Conservation (phyloP, 2,329 filamentous ascomycete species). For the Thermoascus crustaceus region DNA sequence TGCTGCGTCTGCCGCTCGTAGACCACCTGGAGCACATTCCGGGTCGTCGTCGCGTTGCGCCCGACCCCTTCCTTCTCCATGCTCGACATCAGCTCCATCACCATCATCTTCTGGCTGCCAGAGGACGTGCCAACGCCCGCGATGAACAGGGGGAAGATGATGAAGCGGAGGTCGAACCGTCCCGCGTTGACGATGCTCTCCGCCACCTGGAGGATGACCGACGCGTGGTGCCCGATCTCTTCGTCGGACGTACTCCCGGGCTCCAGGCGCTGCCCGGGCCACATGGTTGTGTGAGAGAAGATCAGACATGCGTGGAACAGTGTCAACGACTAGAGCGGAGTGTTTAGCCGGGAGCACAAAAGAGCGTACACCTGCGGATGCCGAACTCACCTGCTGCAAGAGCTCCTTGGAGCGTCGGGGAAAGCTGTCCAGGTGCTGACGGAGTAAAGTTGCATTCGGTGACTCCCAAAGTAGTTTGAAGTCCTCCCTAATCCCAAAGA, state of each 20-base stretch:
- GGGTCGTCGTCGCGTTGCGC: slow-evolving; percentile 38
- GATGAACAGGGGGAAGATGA: slow-evolving; percentile 49
- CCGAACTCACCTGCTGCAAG: slow-evolving; percentile 41
- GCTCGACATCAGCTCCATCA: slow-evolving; percentile 41
- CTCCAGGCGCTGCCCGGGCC: slow-evolving; percentile 39
- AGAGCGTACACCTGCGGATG: no score
- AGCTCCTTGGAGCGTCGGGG: slow-evolving; percentile 27
- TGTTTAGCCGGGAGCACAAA: no score
- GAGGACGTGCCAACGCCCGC: slow-evolving; percentile 40
- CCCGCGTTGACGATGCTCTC: slow-evolving; percentile 31
- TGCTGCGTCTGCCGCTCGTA: slow-evolving; percentile 41
- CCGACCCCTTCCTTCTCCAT: slow-evolving; percentile 44
- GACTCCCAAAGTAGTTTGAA: slow-evolving; percentile 32
- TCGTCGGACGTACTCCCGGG: slow-evolving; percentile 27
- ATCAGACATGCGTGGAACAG: slow-evolving; percentile 45
- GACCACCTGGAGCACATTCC: slow-evolving; percentile 39
- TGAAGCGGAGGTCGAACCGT: slow-evolving; percentile 36
- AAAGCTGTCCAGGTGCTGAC: slow-evolving; percentile 28
- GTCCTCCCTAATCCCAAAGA: slow-evolving; percentile 29
- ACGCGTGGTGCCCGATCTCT: slow-evolving; percentile 39
- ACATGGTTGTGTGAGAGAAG: slow-evolving; percentile 49
- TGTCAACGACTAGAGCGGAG: slow-evolving; percentile 30
- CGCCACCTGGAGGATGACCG: slow-evolving; percentile 39
- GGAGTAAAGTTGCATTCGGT: slow-evolving; percentile 27
- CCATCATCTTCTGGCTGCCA: slow-evolving; percentile 37